Conservation (phyloP, 2,329 filamentous ascomycete genomes). For the Sporothrix globosa region DNA sequence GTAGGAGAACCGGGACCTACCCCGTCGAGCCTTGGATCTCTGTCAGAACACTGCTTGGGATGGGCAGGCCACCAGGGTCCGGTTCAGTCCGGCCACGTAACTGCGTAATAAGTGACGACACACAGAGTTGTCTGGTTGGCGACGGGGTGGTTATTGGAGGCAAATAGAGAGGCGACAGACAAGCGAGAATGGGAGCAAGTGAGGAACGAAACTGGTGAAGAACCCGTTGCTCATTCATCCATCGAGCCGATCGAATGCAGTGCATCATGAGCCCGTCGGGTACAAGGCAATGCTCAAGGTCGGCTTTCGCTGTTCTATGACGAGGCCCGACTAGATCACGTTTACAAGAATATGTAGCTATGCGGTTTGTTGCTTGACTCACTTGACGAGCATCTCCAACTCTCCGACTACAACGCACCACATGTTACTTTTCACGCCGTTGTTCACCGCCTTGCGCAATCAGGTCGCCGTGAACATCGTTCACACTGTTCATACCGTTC, state of each 20-base stretch:
- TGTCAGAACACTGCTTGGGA: conserved; percentile 4
- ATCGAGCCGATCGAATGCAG: background rate
- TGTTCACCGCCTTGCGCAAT: conserved; percentile 8
- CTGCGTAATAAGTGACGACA: conserved; percentile 17
- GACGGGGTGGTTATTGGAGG: background rate
- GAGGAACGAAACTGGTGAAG: background rate
- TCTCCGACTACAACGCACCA: background rate
- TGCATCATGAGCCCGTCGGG: background rate
- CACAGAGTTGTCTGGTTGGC: background rate
- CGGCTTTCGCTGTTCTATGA: background rate
- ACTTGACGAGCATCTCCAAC: background rate
- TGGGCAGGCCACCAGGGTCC: background rate
- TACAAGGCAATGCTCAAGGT: background rate
- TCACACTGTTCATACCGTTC: background rate
- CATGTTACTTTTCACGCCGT: background rate
- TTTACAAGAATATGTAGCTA: conserved; percentile 8
- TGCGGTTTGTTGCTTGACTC: background rate
- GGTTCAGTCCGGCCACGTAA: background rate
- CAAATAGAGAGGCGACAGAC: background rate
- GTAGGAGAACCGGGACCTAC: background rate
- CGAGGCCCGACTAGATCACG: background rate
- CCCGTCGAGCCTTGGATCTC: background rate
- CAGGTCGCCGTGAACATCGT: background rate
- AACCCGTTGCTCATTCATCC: background rate
- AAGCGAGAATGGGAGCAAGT: background rate